Percentiles rank a stretch among this genome's conserved stretches.
phyloP scores from a whole-genome alignment of 352 stramenopile genomes.

The Globisporangium nodosum region DNA sequence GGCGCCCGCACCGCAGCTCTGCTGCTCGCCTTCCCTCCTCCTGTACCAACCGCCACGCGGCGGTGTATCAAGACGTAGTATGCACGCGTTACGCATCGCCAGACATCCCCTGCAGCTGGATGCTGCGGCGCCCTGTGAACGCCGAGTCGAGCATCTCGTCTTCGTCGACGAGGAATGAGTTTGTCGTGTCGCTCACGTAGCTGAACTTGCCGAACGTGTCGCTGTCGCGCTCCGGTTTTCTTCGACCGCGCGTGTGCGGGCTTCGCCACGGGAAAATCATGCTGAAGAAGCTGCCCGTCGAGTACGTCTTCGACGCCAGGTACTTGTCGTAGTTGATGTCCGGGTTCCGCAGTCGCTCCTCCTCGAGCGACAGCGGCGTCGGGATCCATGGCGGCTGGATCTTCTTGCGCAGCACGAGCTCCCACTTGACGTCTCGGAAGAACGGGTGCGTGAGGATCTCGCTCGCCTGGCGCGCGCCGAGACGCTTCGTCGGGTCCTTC shows the following conservation, averaged over 20 bases:
- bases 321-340: slow-evolving; percentile 87
- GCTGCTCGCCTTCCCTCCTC: not conserved
- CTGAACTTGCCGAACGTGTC: slow-evolving; percentile 86
- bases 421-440: slow-evolving; percentile 76
- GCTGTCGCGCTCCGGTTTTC: slow-evolving; percentile 49
- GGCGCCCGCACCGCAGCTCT: not conserved
- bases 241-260: slow-evolving; percentile 36
- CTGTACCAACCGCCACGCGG: not conserved
- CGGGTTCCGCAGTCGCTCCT: slow-evolving; percentile 69
- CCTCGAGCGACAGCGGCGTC: slow-evolving; percentile 56
- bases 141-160: slow-evolving; percentile 85
- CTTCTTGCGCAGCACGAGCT: slow-evolving; percentile 80
- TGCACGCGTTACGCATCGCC: slow-evolving; percentile 44
- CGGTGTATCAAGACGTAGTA: not conserved
- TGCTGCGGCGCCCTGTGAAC: slow-evolving; percentile 73
- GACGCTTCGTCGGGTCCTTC: slow-evolving; percentile 78
- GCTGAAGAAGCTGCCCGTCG: slow-evolving; percentile 75
- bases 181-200: slow-evolving; percentile 85
- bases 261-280: slow-evolving; percentile 80
- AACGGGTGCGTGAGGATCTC: slow-evolving; percentile 83
- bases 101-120: slow-evolving; percentile 78
- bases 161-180: slow-evolving; percentile 86
- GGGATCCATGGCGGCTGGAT: slow-evolving; percentile 71
- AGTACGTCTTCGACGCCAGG: slow-evolving; percentile 73
- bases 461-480: slow-evolving; percentile 75